Evolutionary conservation across 768 basidiomycete genomes (phyloP).

Genomic region (Suillus discolor): DNA sequence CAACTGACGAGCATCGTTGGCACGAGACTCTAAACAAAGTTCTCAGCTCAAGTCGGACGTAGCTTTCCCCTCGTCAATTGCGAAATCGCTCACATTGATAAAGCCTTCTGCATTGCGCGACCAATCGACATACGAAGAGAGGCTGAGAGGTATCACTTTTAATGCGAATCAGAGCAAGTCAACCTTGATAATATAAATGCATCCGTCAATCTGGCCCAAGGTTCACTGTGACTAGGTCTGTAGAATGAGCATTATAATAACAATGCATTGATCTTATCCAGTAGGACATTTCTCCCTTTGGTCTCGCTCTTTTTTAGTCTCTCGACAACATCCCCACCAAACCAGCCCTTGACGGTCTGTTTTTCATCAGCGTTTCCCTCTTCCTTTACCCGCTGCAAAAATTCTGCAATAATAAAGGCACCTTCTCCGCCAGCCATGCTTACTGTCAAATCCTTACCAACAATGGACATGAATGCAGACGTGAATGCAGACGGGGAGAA

Average conservation of each 20-base stretch:
- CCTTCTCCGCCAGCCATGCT: constrained; percentile 66
- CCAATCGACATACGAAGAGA: not conserved
- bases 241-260: constrained; percentile 13
- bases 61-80: not conserved
- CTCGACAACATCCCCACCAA: constrained; percentile 48
- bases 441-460: constrained; percentile 53
- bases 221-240: not conserved
- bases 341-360: constrained; percentile 57
- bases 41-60: not conserved
- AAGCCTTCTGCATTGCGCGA: not conserved
- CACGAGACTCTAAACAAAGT: not conserved
- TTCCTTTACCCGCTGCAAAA: constrained; percentile 59
- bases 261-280: constrained; percentile 53
- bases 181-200: not conserved
- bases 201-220: not conserved
- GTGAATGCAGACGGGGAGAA: constrained; percentile 70
- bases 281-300: constrained; percentile 73
- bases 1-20: not conserved
- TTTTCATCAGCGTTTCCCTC: constrained; percentile 43
- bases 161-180: not conserved
- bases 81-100: not conserved
- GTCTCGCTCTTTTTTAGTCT: constrained; percentile 54
- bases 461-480: constrained; percentile 50
- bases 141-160: not conserved
- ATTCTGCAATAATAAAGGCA: constrained; percentile 74